phyloP scores from a whole-genome alignment of 176 grass and related monocot genomes.

The Zoysia pacifica region DNA sequence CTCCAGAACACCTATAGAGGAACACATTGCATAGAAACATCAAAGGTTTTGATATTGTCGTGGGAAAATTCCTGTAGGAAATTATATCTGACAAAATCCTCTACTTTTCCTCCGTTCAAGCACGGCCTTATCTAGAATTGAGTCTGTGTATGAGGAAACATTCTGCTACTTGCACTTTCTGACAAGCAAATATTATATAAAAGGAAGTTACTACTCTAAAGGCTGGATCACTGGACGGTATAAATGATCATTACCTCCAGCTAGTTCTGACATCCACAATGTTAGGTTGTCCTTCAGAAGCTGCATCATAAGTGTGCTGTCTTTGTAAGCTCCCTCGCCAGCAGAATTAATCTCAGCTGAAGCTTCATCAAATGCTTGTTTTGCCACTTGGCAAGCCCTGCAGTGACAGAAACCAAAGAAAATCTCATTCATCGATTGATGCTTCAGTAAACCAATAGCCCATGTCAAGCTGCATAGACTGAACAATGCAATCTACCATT shows the following conservation, averaged over 20 bases:
- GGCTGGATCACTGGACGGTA: background rate
- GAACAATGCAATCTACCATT: constrained; percentile 1
- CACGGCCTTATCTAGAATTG: too few species aligned
- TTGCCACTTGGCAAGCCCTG: constrained; percentile 75
- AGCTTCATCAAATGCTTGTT: constrained; percentile 83
- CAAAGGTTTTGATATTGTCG: too few species aligned
- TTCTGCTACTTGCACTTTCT: background rate
- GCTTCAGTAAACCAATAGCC: background rate
- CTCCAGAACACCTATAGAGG: too few species aligned
- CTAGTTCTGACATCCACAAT: constrained; percentile 57
- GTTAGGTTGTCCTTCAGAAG: constrained; percentile 72
- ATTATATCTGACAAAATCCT: too few species aligned
- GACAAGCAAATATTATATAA: too few species aligned
- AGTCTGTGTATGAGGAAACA: too few species aligned
- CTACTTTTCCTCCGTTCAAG: too few species aligned
- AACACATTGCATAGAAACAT: too few species aligned
- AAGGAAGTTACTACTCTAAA: background rate
- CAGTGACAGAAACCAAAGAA: background rate
- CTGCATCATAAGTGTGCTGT: constrained; percentile 67
- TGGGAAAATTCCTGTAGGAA: too few species aligned
- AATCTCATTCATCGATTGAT: background rate
- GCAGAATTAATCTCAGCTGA: constrained; percentile 56
- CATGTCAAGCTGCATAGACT: background rate
- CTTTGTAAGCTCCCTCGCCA: constrained; percentile 52
- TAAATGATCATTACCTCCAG: constrained; percentile 38